Base-by-base conservation (phyloP, 2,329 filamentous ascomycete genomes). In the Dichotomopilus funicola region DNA sequence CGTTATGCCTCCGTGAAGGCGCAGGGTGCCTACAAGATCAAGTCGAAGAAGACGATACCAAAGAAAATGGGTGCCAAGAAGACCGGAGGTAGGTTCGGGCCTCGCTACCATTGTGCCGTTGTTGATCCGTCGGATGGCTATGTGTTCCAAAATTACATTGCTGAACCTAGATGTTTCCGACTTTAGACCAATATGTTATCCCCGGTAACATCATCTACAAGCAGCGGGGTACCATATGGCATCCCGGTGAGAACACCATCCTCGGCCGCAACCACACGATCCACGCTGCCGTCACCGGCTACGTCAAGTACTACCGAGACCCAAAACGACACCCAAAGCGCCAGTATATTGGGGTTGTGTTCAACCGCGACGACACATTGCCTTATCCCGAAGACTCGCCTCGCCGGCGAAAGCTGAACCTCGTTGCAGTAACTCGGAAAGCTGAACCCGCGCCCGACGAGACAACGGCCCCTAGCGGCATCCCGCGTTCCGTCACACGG, bases 191-290 rank as follows among this genome's bases (percentile, higher is more conserved):
- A 76, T 95, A 87, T 71, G 94, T 99, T 38, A 87, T 96, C 56
- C 88, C 91, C 4, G 94, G 94, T 53, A 97, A 96, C 77, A 99
- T 99, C 73, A 88, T 99, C 74, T 99, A 94, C 82, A 91, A 90
- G 70, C 94, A 99, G 73, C 87, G 92, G 66, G 94, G 94, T 65
- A 95, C 94, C 4, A 82, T 86, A 66, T 99, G 94, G 94, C 92
- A 87, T 71, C 87, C 94, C 1, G 94, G 94, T 66, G 94, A 97
- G 71, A 97, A 99, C 74, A 89, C 88, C 72, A 88, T 86, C 65
- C 92, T 97, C 78, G 94, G 94, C 50, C 87, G 94, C 59, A 91
- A 99, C 72, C 94, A 97, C 77, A 97, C 92, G 50, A 95, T 99
- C 69, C 95, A 89, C 72, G 85, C 94, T 52, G 86, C 85, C 57